These are phyloP conservation scores for Xylariaceae sp. DNA, from an alignment of 2,329 filamentous ascomycete genomes.

Conservation along the genomic window DNA sequence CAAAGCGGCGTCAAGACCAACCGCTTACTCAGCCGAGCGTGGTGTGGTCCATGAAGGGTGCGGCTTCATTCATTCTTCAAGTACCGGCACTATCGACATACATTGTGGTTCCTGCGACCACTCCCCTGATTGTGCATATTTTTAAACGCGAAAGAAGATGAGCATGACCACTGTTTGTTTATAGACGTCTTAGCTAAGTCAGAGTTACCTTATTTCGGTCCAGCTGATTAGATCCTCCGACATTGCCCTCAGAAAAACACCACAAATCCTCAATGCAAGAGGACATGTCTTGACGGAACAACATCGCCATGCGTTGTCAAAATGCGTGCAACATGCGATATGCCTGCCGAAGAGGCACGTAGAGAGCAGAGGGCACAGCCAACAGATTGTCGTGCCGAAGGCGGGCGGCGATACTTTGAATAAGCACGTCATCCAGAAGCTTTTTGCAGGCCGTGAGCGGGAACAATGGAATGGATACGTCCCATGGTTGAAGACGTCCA, in stretches of 20 bases:
- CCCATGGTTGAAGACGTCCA: no score
- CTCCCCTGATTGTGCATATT: background rate
- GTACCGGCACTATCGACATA: background rate
- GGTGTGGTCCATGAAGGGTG: no score
- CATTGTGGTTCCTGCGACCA: background rate
- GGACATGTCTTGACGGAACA: background rate
- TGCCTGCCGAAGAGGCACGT: background rate
- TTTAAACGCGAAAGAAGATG: background rate
- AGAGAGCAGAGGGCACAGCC: background rate
- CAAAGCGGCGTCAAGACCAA: no score
- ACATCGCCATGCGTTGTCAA: background rate
- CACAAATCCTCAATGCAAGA: no score
- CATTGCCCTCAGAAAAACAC: no score
- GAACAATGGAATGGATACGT: no score
- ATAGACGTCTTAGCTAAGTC: background rate
- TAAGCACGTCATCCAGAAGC: no score
- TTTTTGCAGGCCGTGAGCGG: no score
- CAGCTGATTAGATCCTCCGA: background rate
- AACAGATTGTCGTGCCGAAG: background rate
- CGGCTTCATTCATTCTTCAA: background rate
- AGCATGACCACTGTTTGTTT: background rate
- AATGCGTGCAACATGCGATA: background rate
- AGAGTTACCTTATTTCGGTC: background rate
- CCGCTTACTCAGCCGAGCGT: no score
- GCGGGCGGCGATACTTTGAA: no score